phyloP scores from a whole-genome alignment of 2,329 filamentous ascomycete genomes.

The Beauveria sp. region DNA sequence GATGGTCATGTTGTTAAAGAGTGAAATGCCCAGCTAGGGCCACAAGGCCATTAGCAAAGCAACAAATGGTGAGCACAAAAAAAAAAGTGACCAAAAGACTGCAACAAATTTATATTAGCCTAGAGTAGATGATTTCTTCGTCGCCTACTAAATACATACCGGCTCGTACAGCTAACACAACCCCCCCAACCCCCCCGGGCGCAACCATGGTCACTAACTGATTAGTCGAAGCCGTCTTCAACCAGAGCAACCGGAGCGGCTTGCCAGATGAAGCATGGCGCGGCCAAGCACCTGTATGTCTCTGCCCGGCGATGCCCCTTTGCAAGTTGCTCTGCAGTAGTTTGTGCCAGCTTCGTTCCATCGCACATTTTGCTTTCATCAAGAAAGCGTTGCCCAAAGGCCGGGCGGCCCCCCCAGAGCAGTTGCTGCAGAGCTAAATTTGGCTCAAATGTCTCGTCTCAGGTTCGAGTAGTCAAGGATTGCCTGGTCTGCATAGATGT shows the following conservation, averaged over 20 bases:
- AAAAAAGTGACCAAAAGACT: not conserved
- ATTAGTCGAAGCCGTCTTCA: not conserved
- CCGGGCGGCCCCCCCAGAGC: too few species aligned
- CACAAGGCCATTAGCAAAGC: not conserved
- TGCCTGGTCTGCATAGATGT: not conserved
- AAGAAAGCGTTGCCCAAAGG: not conserved
- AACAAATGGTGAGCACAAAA: not conserved
- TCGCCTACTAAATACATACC: not conserved
- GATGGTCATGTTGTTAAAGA: not conserved
- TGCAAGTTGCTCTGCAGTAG: not conserved
- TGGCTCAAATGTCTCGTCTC: not conserved
- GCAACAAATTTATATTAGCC: not conserved
- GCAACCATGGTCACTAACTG: not conserved
- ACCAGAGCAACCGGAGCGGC: not conserved
- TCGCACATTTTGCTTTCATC: not conserved
- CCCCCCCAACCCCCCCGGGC: not conserved
- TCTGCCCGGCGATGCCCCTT: not conserved
- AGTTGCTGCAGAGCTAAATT: not conserved
- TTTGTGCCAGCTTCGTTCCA: not conserved
- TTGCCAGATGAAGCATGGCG: slow-evolving; percentile 6
- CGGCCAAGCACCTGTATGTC: not conserved
- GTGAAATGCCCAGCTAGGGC: not conserved
- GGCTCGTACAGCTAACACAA: not conserved
- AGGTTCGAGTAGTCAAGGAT: slow-evolving; percentile 1
- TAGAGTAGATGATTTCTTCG: not conserved